Base-by-base conservation (phyloP, 1,284 basidiomycete genomes). In the Naganishia sp. region DNA sequence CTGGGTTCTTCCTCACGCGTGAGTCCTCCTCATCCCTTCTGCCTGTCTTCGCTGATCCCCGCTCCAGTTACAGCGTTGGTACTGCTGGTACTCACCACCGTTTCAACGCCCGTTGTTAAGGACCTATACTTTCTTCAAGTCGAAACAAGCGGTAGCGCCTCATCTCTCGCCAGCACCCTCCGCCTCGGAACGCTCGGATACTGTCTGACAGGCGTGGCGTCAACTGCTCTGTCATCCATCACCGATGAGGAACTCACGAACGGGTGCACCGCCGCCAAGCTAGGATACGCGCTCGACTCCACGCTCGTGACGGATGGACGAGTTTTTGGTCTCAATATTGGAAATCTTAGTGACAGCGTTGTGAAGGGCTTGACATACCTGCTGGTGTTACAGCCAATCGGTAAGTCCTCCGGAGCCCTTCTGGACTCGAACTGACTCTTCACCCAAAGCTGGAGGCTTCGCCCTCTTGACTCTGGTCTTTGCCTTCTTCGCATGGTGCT, bases 71-170 rank as follows among this genome's bases (percentile, higher is more conserved):
- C 76, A 3, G 83, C 86, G 7, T 90, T 88, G 76, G 54, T 89
- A n/a, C 83, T 91, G 55, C 84, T 88, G 66, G 81, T 91, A 28
- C 83, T 91, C 65, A 86, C 89, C 63, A 87, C 86, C 5, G 78
- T 91, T 67, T 90, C 88, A 6, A 77, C 88, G 28, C 85, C 89
- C 2, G 87, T 91, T 76, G 85, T 87, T 76, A 87, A 88, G 75
- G 75, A 84, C 41, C 84, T 92, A 51, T 89, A 88, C 76, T 81
- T 92, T 31, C 79, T 91, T 53, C 73, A 81, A 50, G 77, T 92
- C 62, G 73, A 82, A 31, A 83, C 85, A 18, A 47, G 47, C 4
- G 79, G 62, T 17, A 52, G 41, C 58, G 49, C 28, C 28, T 54
- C 55, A 10, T n/a, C 39, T 21, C 25, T 32, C 6, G 41, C 55